Base-by-base conservation (phyloP, 2,329 filamentous ascomycete genomes). In the Ustilaginoidea virens region DNA sequence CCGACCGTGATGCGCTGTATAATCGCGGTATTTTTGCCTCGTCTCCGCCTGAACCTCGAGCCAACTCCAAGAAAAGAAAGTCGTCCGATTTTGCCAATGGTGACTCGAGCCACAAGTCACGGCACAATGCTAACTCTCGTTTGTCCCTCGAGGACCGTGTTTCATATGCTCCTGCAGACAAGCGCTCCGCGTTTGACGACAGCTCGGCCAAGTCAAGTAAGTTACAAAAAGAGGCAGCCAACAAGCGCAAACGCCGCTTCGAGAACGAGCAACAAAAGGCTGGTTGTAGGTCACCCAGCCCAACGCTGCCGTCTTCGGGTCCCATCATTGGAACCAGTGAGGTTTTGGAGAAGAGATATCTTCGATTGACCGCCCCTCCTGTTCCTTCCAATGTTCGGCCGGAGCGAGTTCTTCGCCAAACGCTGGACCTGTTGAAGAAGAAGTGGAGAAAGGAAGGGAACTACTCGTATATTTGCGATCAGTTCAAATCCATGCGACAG, bases 401-500 rank as follows among this genome's bases (percentile, higher is more conserved):
- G 14, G 66, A 92, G 47, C 58, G 58, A 27, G 63, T 98, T 14
- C 60, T 98, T 38, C 74, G 78, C 41, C 75, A 90, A 56, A 86
- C 87, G 5, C 58, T 98, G 52, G 82, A 92, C 41, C 60, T 92
- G 27, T 61, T 98, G 38, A 92, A 92, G 62, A 80, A 77, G 60
- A 96, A 92, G 58, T 98, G 90, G 90, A 80, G 75, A 49, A 73
- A 76, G 42, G 85, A 94, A 45, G 78, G 76, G 58, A 93, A 96
- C 57, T 98, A 98, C 56, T 76, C 74, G 42, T 98, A 94, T 58
- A 92, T 94, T 39, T 96, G 90, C 69, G 86, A 98, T 51, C 90
- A 98, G 66, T 92, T 98, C 67, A 98, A 98, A 56, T 94, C 90
- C 11, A 69, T 98, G 52, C 82, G 90, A 36, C 90, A 98, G 65